Base-by-base conservation (phyloP, 2,329 filamentous ascomycete genomes). In the Phoma sp. region DNA sequence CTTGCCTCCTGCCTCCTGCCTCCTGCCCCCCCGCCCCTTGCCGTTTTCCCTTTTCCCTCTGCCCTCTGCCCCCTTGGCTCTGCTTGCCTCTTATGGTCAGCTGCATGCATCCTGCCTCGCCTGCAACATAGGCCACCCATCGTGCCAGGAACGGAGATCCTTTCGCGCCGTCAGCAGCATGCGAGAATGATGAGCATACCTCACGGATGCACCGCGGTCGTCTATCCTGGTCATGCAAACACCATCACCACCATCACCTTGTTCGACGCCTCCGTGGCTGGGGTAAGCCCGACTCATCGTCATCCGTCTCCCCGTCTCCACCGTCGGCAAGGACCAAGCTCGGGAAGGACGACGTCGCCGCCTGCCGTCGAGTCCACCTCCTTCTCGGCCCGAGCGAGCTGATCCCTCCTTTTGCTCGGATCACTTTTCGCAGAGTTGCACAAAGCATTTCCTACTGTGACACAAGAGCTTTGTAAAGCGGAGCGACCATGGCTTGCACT, bases 131-230 rank as follows among this genome's bases (percentile, higher is more conserved):
- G 25, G 31, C 31, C 24, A 44, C 43, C 29, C 48, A 39, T 51
- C 31, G 21, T 29, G 24, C 36, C 49, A 38, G 19, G 27, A 40
- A 35, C 25, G 35, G 48, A 52, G 39, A 48, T 48, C 41, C 36
- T 38, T 55, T 55, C 39, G 43, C 43, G 46, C 46, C 37, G 46
- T 47, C 40, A 47, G n/a, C 29, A 37, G 22, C 38, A 52, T 56
- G 52, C 51, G 22, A 49, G 29, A 38, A 37, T 56, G 39, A 43
- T 49, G 47, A 52, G 47, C 56, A 58, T 48, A 51, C 17, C 17
- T 2, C 17, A 52, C 43, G 43, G 36, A 50, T 22, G 19, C 36
- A 46, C 32, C 27, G 33, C 45, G 31, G 36, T 12, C 15, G 17
- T 21, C 19, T 19, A 53, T 29, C 43, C 37, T 43, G 24, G 43